Evolutionary conservation across 2,329 filamentous ascomycete genomes (phyloP), one percentile per base, ranked within the genome.

Genomic region (Pyrenophora seminiperda): DNA sequence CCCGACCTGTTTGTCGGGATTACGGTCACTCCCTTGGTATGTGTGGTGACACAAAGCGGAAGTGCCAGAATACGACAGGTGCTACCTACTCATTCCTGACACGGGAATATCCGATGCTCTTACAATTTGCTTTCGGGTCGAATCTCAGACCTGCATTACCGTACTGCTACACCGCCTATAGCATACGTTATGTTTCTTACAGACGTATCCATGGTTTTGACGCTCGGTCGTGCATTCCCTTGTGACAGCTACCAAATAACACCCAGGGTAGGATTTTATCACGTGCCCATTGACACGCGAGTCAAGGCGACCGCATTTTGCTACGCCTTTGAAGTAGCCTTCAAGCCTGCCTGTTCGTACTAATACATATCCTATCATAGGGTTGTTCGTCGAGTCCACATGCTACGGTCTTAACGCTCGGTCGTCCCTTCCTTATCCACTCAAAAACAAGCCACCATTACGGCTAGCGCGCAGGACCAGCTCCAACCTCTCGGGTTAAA

Each of bases 381-480:
- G 43, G 2, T 24, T 11, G 27, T 7, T 31, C 13, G 39, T 42
- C 38, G 32, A 38, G 27, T 37, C 39, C 38, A 10, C 24, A 27
- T 27, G 24, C 13, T 27, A 27, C 24, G 37, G 56, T 61, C 52
- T 55, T 46, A 44, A 51, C 41, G 53, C 50, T 53, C 51, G 53
- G 56, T 53, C 53, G 47, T 50, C 48, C 46, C 42, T 53, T 53
- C 45, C 51, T 54, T 54, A 37, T 53, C 47, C 7, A 49, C 34
- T 50, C 51, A 50, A 43, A 59, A 43, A 50, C 49, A 50, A 34
- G 20, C 22, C 34, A 42, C 49, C 40, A 22, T 53, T 47, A 14
- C 11, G 33, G 54, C 34, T 58, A 61, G 58, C 40, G 48, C 34
- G 6, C 14, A 30, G 17, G 32, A 6, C 36, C 38, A 41, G 20